phyloP scores from a whole-genome alignment of 257 asterid species.

The Dorcoceras hygrometricum region DNA sequence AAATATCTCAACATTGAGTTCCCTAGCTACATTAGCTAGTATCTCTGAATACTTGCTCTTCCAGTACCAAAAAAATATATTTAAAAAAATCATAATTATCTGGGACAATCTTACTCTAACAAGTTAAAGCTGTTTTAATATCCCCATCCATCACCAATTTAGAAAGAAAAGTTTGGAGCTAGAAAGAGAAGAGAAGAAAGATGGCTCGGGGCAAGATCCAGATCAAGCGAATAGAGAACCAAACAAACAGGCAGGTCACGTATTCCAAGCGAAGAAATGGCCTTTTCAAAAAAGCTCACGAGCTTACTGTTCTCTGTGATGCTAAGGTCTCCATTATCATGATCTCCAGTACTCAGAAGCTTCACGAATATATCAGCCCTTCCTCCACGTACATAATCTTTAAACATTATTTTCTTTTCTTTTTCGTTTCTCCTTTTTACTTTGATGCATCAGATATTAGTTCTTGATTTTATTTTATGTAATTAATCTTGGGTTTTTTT shows the following conservation, averaged over 20 bases:
- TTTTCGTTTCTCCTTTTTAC: neutral
- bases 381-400: conserved; percentile 35
- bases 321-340: conserved; percentile 83
- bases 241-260: conserved; percentile 95
- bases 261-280: conserved; percentile 98
- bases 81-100: too few relatives aligned
- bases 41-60: too few relatives aligned
- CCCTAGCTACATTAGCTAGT: too few relatives aligned
- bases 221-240: conserved; percentile 95
- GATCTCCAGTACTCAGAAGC: conserved; percentile 83
- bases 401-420: neutral
- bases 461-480: neutral
- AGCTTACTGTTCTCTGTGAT: conserved; percentile 90
- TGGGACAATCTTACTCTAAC: neutral
- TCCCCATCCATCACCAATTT: conserved; percentile 21
- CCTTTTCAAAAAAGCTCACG: conserved; percentile 90
- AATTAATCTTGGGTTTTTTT: neutral
- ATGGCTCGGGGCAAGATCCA: conserved; percentile 99
- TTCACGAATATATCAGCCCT: conserved; percentile 92
- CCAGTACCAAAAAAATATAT: too few relatives aligned
- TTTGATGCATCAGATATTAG: too few relatives aligned
- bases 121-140: neutral
- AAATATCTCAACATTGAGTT: too few relatives aligned
- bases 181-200: conserved; percentile 15
- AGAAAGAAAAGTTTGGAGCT: neutral